Percentiles rank a stretch among this genome's conserved stretches.
These are phyloP conservation scores for Cinnamomum micranthum DNA, from an alignment of 164 flowering plant species.

Conservation along the genomic window DNA sequence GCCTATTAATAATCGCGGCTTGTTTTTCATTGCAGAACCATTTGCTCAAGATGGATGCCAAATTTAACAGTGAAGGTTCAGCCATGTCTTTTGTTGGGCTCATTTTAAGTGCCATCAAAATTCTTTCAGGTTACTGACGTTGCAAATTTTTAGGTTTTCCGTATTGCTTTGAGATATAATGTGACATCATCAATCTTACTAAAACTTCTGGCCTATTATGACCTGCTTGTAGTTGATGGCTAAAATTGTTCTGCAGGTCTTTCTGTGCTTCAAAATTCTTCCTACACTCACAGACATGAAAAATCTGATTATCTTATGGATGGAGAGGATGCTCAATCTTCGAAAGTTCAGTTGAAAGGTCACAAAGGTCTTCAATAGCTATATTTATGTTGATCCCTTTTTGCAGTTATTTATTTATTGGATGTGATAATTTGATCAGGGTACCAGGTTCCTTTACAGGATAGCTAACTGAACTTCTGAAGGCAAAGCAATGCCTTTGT, in stretches of 20 bases:
- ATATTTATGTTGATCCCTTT: background rate
- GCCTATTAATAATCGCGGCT: background rate
- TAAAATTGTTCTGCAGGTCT: constrained; percentile 42
- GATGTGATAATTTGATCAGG: background rate
- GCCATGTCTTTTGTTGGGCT: constrained; percentile 52
- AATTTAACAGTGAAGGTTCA: constrained; percentile 29
- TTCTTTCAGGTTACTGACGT: constrained; percentile 68
- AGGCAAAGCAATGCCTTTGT: background rate
- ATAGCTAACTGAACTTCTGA: background rate
- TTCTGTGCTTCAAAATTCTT: constrained; percentile 37
- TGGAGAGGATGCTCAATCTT: constrained; percentile 17
- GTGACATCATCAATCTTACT: background rate
- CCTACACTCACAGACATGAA: constrained; percentile 21
- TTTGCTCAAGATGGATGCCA: constrained; percentile 66
- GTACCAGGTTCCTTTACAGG: background rate
- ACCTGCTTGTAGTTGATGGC: constrained; percentile 8
- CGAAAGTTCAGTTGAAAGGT: constrained; percentile 24
- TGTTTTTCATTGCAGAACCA: constrained; percentile 43
- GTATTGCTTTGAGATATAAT: too few relatives aligned
- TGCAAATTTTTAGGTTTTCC: background rate
- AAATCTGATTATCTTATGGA: constrained; percentile 16
- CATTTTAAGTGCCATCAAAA: constrained; percentile 58
- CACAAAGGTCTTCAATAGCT: constrained; percentile 31
- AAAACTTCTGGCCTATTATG: background rate
- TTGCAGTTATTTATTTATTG: background rate